Evolutionary conservation across 768 basidiomycete genomes (phyloP), one percentile per base, ranked within the genome.

Genomic region (Kwoniella sp.): DNA sequence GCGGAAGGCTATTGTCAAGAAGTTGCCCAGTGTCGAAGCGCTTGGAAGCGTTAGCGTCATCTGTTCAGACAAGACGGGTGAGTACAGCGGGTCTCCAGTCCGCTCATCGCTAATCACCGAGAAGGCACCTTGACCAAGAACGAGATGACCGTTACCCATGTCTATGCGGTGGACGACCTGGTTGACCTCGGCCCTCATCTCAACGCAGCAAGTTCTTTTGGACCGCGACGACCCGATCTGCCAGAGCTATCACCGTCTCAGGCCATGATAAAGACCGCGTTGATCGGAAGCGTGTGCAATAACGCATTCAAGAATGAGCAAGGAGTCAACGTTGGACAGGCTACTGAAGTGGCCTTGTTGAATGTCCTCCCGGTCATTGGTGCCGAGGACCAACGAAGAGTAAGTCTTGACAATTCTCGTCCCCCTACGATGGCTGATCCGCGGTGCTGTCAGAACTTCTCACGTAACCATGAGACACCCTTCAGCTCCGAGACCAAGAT

Each of bases 41-140:
- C 78, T 98, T 2, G 92, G 92, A 2, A 89, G 87, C 2, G 89
- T 96, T 11, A 90, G 87, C n/a, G 92, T 98, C 8, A 92, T 98
- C 57, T 98, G 92, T 68, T 90, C 90, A 3, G 92, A 96, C 75
- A 98, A 96, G 76, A 96, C 93, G 38, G 91, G 89, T 84, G 59
- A 44, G 80, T 59, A 11, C 23, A 14, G 12, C 17, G 17, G 17
- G 5, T 37, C 12, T 29, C 25, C 7, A 27, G 8, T 29, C 41
- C 10, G 25, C 3, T 17, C 28, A 3, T 4, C 9, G 17, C 14
- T 22, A 17, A 10, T 8, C 19, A 20, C 42, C 17, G 23, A 36
- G 23, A 36, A 80, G 89, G 91, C 17, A 98, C 92, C 0, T 75
- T 96, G 55, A 98, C 92, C 1, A 90, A 84, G 74, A 98, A 98